A percentile compares a stretch with the other conserved stretches of the same genome.
These are phyloP conservation scores for Aspergillus viridinutans DNA, from an alignment of 2,329 filamentous ascomycete genomes.

Conservation along the genomic window DNA sequence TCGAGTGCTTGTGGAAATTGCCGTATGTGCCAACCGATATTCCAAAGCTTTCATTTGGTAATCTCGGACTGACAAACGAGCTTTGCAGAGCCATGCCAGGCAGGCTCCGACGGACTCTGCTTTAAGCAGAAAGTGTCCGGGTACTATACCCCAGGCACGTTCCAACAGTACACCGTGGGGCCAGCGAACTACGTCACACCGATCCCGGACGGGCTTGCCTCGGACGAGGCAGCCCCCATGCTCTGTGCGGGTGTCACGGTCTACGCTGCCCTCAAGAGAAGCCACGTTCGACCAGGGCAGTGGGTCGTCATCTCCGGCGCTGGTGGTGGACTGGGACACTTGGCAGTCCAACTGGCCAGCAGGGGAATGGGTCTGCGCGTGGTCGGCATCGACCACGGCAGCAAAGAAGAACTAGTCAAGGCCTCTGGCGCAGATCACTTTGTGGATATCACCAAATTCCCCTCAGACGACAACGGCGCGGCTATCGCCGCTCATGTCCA, in stretches of 20 bases:
- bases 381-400: slow-evolving; percentile 61
- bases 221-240: slow-evolving; percentile 61
- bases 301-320: slow-evolving; percentile 59
- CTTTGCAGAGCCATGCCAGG: slow-evolving; percentile 45
- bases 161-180: slow-evolving; percentile 64
- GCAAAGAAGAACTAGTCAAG: slow-evolving; percentile 56
- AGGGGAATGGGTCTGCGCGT: slow-evolving; percentile 61
- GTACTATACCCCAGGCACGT: slow-evolving; percentile 67
- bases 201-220: slow-evolving; percentile 59
- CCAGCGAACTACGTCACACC: slow-evolving; percentile 66
- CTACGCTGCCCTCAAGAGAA: slow-evolving; percentile 62
- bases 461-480: slow-evolving; percentile 43
- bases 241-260: slow-evolving; percentile 65
- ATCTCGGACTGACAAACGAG: slow-evolving; percentile 1
- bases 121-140: slow-evolving; percentile 57
- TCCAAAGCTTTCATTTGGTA: not conserved
- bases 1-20: slow-evolving; percentile 54
- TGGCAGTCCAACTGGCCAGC: slow-evolving; percentile 58
- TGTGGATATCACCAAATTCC: slow-evolving; percentile 55
- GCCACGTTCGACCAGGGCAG: slow-evolving; percentile 54
- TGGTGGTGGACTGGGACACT: slow-evolving; percentile 61
- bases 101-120: slow-evolving; percentile 54
- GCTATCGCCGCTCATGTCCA: slow-evolving; percentile 54
- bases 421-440: slow-evolving; percentile 64
- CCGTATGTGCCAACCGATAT: slow-evolving; percentile 28